Percentiles rank a stretch among this genome's conserved stretches.
phyloP scores from a whole-genome alignment of 306 rosid genomes.

The Quercus alba region DNA sequence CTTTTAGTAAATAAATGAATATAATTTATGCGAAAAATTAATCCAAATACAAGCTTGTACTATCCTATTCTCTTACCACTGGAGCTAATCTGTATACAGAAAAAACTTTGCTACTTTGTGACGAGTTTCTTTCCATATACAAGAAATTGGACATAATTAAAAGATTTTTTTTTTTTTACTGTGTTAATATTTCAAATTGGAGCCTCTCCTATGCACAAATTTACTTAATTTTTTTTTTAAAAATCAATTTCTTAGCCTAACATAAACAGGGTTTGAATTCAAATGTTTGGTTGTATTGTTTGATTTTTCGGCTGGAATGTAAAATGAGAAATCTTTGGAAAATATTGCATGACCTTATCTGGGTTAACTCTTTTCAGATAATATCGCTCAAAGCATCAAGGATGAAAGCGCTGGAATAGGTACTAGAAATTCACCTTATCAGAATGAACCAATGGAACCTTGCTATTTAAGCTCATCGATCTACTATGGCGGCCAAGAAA shows the following conservation, averaged over 20 bases:
- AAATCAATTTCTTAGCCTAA: too few relatives aligned
- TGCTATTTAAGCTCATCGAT: constrained; percentile 72
- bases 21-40: too few relatives aligned
- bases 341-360: background rate
- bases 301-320: background rate
- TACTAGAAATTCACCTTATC: constrained; percentile 41
- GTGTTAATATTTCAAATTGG: too few relatives aligned
- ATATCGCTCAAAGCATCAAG: constrained; percentile 28
- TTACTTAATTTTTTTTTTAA: too few relatives aligned
- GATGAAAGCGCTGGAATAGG: constrained; percentile 38
- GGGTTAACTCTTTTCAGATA: constrained; percentile 13
- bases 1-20: too few relatives aligned
- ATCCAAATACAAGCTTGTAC: background rate
- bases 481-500: constrained; percentile 89
- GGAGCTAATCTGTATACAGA: background rate
- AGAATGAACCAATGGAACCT: constrained; percentile 53
- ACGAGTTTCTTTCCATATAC: too few relatives aligned
- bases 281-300: background rate
- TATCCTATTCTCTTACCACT: background rate
- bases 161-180: too few relatives aligned
- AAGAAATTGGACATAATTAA: too few relatives aligned
- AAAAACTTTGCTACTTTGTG: too few relatives aligned
- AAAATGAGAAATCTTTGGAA: background rate
- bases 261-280: too few relatives aligned
- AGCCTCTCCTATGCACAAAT: too few relatives aligned